Conservation (phyloP, 495 filamentous ascomycete species). For the Pyronema omphalodes region DNA sequence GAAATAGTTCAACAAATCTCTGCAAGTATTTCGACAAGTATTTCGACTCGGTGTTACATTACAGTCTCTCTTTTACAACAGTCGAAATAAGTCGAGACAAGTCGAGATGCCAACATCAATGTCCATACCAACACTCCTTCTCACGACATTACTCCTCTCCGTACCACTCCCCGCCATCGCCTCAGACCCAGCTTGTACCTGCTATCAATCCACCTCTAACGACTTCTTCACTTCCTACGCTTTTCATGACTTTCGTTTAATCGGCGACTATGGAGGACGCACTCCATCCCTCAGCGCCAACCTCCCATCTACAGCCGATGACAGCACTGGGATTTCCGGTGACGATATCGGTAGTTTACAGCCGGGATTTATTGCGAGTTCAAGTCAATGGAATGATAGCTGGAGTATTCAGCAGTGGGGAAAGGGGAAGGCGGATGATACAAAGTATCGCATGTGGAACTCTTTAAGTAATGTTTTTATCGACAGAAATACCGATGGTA, state of each 20-base stretch:
- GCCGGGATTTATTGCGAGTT: conserved; percentile 9
- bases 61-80: too few species aligned
- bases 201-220: conserved; percentile 15
- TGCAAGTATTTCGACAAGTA: too few species aligned
- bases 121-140: not conserved
- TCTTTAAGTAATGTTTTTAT: conserved; percentile 19
- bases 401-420: conserved; percentile 18
- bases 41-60: too few species aligned
- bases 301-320: not conserved
- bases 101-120: not conserved
- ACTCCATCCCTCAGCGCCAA: conserved; percentile 7
- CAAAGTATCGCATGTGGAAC: conserved; percentile 16
- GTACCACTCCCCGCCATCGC: not conserved
- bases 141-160: conserved; percentile 5
- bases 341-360: conserved; percentile 7
- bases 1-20: too few species aligned
- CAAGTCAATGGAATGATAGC: conserved; percentile 5
- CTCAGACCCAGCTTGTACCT: conserved; percentile 7
- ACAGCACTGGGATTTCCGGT: not conserved
- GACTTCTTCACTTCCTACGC: conserved; percentile 8
- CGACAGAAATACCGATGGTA: not conserved
- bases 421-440: conserved; percentile 1
- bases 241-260: conserved; percentile 16
- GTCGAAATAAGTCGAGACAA: too few species aligned
- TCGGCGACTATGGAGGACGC: not conserved